Evolutionary conservation across 352 stramenopile species (phyloP), one percentile per base, ranked within the genome.

Genomic region (Phytophthora pinifolia): DNA sequence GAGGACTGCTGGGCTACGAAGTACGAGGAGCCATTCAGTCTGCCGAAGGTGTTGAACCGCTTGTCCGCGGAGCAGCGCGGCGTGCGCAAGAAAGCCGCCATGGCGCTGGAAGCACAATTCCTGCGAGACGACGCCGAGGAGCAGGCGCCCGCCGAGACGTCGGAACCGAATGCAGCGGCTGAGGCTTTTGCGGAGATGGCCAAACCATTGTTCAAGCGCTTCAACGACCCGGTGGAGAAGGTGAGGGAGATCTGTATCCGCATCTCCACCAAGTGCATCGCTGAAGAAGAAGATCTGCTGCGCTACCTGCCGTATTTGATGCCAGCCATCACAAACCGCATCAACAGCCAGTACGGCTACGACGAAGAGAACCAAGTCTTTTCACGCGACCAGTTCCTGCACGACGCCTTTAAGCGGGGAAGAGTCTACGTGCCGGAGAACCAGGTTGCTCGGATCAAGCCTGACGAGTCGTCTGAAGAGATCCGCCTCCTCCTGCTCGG

Each of bases 161-260:
- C 33, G 2, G 33, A 66, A 17, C 20, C 30, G 18, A 9, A 17
- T 0, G 9, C 15, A 46, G 36, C 49, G 6, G 37, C 13, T 8
- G 46, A 53, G 1, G 32, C 30, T 0, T 83, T 93, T 48, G 49
- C 50, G 9, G 65, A 77, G 30, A 70, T 92, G 27, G 79, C 78
- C 34, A 92, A 92, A 41, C 67, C 77, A 17, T 58, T 94, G 9
- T 89, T 94, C 56, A 90, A 86, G 59, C 79, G 83, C 22, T 92
- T 94, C 46, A 92, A 89, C 44, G 84, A 92, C 54, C 77, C 76
- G 6, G 55, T 91, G 7, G 84, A 94, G 33, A 92, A 89, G 39
- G 79, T 92, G 12, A 70, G 84, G 9, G 81, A 88, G 13, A 62
- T 88, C n/a, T 83, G 73, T 54, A 74, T 94, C 20, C 71, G 67